Evolutionary conservation across 257 asterid species (phyloP).

Genomic region (Fraxinus americana): DNA sequence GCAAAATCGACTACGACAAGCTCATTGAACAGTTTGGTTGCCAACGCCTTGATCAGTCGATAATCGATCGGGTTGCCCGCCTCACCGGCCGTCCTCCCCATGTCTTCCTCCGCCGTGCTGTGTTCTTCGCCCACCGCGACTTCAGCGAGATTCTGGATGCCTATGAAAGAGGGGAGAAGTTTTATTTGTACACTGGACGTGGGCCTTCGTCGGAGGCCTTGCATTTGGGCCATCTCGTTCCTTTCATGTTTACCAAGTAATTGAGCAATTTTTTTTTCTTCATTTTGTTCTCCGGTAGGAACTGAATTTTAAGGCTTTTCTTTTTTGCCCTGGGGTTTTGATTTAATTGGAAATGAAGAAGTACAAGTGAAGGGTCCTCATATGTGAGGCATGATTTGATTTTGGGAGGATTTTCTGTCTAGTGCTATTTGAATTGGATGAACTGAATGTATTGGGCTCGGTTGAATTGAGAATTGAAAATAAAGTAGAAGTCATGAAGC

Average conservation of each 20-base stretch:
- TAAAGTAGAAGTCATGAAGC: not conserved
- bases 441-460: not conserved
- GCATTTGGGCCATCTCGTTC: slow-evolving; percentile 96
- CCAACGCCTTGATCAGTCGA: slow-evolving; percentile 73
- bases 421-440: not conserved
- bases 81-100: slow-evolving; percentile 81
- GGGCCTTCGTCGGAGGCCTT: slow-evolving; percentile 97
- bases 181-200: slow-evolving; percentile 89
- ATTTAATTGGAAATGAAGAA: slow-evolving; percentile 1
- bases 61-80: slow-evolving; percentile 70
- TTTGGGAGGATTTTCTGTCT: not conserved
- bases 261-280: not conserved
- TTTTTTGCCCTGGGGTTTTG: not conserved
- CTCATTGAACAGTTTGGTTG: slow-evolving; percentile 90
- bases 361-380: not conserved
- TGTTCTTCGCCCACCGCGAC: slow-evolving; percentile 94
- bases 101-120: slow-evolving; percentile 97
- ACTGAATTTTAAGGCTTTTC: not conserved
- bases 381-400: not conserved
- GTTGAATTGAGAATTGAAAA: not conserved
- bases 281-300: not conserved
- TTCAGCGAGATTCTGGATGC: slow-evolving; percentile 67
- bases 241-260: slow-evolving; percentile 96
- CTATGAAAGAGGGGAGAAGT: slow-evolving; percentile 82
- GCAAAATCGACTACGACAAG: slow-evolving; percentile 90